A percentile compares a stretch with the other conserved stretches of the same genome.
Evolutionary conservation across 139 green algal species (phyloP).

Genomic region (Zygnema circumcarinatum): DNA sequence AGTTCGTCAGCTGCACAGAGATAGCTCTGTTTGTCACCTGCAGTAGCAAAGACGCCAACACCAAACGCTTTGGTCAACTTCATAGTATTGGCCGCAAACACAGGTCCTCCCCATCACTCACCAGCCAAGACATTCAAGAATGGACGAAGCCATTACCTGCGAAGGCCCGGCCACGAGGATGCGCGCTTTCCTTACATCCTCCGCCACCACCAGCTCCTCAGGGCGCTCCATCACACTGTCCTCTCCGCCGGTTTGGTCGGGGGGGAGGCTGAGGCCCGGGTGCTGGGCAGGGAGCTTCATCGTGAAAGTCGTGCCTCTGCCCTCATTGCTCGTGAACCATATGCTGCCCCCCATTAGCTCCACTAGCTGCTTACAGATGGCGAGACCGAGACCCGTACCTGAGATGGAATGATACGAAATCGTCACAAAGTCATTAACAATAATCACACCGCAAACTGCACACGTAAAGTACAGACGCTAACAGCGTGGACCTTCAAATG

Average conservation of each 20-base stretch:
- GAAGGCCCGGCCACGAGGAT: constrained; percentile 6
- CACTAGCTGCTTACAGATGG: constrained; percentile 14
- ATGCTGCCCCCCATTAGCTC: constrained; percentile 25
- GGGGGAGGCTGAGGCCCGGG: not conserved
- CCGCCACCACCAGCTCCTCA: not conserved
- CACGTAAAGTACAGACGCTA: too few species aligned
- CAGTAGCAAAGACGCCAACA: not conserved
- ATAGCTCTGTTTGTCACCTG: constrained; percentile 32
- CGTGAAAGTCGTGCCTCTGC: constrained; percentile 26
- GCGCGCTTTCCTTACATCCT: not conserved
- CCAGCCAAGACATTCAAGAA: not conserved
- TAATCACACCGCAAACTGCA: too few species aligned
- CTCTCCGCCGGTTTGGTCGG: not conserved
- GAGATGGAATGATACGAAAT: too few species aligned
- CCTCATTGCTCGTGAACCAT: not conserved
- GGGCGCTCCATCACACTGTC: constrained; percentile 20
- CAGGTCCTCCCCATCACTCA: not conserved
- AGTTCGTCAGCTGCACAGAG: constrained; percentile 25
- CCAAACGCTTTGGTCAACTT: not conserved
- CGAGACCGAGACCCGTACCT: constrained; percentile 12
- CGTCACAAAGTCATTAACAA: too few species aligned
- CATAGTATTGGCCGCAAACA: not conserved
- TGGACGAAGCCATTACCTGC: not conserved
- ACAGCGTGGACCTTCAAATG: too few species aligned
- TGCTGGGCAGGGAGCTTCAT: constrained; percentile 10